Percentiles rank a stretch among this genome's conserved stretches.
These are phyloP conservation scores for Daldinia childiae DNA, from an alignment of 495 filamentous ascomycete genomes.

Conservation along the genomic window DNA sequence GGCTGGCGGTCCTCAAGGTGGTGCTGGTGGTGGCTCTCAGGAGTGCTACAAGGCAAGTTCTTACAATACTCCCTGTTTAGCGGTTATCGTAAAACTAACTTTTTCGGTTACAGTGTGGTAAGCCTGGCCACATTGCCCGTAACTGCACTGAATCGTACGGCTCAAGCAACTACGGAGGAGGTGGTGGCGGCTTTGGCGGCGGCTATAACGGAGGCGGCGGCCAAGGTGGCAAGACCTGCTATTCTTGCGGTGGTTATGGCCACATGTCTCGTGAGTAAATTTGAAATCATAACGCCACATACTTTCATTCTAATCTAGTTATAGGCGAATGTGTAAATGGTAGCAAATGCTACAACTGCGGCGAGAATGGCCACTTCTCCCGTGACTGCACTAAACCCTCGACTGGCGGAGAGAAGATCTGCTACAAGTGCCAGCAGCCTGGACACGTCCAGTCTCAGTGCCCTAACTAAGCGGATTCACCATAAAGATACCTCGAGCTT, in stretches of 20 bases:
- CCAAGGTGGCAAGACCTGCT: conserved; percentile 80
- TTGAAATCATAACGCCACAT: not conserved
- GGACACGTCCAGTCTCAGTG: conserved; percentile 95
- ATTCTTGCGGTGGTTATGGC: conserved; percentile 95
- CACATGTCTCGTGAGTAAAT: conserved; percentile 82
- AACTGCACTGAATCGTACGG: conserved; percentile 81
- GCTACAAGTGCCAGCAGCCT: conserved; percentile 99
- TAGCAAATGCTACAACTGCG: conserved; percentile 99
- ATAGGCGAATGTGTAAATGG: conserved; percentile 92
- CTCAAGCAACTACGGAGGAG: conserved; percentile 46
- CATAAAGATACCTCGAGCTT: conserved; percentile 18
- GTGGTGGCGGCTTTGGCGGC: conserved; percentile 51
- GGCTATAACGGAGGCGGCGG: conserved; percentile 61
- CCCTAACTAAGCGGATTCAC: conserved; percentile 64
- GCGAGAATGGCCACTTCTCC: conserved; percentile 91
- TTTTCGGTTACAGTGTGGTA: conserved; percentile 70
- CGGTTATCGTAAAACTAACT: conserved; percentile 17
- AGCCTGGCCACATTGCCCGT: conserved; percentile 96
- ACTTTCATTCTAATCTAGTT: conserved; percentile 24
- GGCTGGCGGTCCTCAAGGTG: conserved; percentile 48
- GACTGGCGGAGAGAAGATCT: conserved; percentile 83
- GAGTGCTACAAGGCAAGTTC: conserved; percentile 88
- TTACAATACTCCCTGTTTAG: not conserved
- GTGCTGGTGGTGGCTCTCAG: conserved; percentile 47
- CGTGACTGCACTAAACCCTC: conserved; percentile 95